Evolutionary conservation across 2,329 filamentous ascomycete genomes (phyloP).

Genomic region (Xylaria arbuscula): DNA sequence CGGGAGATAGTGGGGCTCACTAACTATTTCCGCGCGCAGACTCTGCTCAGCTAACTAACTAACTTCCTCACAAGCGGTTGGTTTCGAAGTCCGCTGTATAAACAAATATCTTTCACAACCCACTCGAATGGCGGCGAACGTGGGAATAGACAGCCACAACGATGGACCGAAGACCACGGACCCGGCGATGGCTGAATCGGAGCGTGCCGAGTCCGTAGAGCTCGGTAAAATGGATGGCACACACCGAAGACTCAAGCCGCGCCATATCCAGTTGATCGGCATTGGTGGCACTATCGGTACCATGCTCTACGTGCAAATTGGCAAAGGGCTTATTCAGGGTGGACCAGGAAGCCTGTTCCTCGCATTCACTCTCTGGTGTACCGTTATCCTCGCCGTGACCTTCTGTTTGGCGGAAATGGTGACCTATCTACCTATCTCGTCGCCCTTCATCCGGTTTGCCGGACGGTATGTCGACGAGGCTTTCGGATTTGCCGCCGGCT

Average conservation of each 20-base stretch:
- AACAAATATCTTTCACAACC: neutral
- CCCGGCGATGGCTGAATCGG: conserved; percentile 39
- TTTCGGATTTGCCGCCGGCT: conserved; percentile 77
- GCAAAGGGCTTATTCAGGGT: conserved; percentile 66
- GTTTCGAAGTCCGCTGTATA: neutral
- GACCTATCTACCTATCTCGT: conserved; percentile 79
- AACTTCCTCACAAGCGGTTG: conserved; percentile 9
- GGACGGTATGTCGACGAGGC: conserved; percentile 80
- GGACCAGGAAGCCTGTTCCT: conserved; percentile 69
- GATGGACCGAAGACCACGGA: conserved; percentile 25
- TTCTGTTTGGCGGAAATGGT: conserved; percentile 79
- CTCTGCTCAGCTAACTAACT: conserved; percentile 6
- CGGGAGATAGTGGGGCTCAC: conserved; percentile 5
- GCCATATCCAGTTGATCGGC: conserved; percentile 69
- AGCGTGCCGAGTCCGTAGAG: conserved; percentile 37
- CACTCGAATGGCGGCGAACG: conserved; percentile 16
- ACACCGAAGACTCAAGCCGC: conserved; percentile 64
- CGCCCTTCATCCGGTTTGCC: conserved; percentile 81
- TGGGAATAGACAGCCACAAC: conserved; percentile 16
- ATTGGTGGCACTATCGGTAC: conserved; percentile 75
- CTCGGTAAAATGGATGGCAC: conserved; percentile 55
- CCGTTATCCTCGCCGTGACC: conserved; percentile 69
- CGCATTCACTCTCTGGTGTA: conserved; percentile 71
- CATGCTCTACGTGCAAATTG: conserved; percentile 69
- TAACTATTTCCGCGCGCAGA: neutral